phyloP scores from a whole-genome alignment of 768 basidiomycete species.

The Suillus subluteus region DNA sequence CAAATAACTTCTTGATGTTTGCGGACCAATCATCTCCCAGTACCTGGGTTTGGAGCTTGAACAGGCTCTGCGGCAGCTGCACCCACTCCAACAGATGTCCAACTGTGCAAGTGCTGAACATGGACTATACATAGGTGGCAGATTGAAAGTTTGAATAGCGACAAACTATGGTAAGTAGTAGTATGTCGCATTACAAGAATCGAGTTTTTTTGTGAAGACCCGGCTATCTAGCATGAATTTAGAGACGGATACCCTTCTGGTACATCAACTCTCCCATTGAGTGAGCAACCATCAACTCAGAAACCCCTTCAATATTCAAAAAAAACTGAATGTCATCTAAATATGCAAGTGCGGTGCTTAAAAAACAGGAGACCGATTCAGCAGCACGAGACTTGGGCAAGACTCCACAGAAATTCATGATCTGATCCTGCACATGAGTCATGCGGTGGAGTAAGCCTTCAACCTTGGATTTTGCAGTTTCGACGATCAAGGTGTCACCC shows the following conservation, averaged over 20 bases:
- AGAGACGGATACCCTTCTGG: not conserved
- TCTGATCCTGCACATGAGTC: not conserved
- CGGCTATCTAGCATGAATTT: not conserved
- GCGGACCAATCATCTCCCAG: not conserved
- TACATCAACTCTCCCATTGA: constrained; percentile 1
- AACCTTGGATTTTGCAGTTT: not conserved
- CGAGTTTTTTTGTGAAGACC: too few species aligned
- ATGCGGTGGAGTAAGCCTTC: not conserved
- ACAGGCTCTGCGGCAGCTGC: too few species aligned
- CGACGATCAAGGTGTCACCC: not conserved
- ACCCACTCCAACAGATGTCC: not conserved
- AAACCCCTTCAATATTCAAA: not conserved
- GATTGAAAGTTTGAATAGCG: too few species aligned
- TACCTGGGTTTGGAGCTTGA: too few species aligned
- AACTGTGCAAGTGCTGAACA: not conserved
- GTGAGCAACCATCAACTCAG: not conserved
- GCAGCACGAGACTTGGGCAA: not conserved
- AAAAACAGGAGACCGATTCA: not conserved
- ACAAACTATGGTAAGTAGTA: too few species aligned
- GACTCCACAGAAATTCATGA: not conserved
- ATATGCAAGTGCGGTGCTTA: not conserved
- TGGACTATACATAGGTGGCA: too few species aligned
- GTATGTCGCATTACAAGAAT: not conserved
- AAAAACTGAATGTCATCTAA: not conserved
- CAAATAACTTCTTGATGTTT: not conserved